Evolutionary conservation across 352 stramenopile genomes (phyloP).

Genomic region (Pythium myriotylum): DNA sequence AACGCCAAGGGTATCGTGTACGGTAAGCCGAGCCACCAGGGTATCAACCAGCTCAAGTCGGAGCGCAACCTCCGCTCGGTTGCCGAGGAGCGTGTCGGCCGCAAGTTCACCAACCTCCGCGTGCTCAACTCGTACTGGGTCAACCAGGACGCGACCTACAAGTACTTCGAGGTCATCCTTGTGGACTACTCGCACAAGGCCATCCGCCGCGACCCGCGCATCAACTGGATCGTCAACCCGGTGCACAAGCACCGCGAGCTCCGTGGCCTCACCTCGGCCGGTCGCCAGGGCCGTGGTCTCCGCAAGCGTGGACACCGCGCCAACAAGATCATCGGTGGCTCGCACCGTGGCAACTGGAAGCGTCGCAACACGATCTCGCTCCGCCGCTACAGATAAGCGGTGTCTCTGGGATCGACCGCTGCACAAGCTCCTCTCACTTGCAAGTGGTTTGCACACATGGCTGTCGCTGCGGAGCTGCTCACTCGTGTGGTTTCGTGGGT

Average conservation of each 20-base stretch:
- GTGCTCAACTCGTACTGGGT: conserved; percentile 99
- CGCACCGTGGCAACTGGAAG: conserved; percentile 97
- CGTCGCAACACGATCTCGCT: conserved; percentile 98
- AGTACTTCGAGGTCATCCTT: conserved; percentile 99
- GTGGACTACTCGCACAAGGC: conserved; percentile 98
- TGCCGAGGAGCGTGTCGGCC: conserved; percentile 98
- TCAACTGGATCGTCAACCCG: conserved; percentile 99
- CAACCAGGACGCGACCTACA: conserved; percentile 99
- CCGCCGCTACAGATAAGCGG: conserved; percentile 95
- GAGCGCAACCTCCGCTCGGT: conserved; percentile 97
- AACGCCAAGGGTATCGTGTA: conserved; percentile 99
- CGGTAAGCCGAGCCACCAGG: conserved; percentile 99
- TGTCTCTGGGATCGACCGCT: background rate
- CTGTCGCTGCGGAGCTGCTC: conserved; percentile 21
- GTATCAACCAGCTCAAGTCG: conserved; percentile 99
- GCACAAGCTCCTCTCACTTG: conserved; percentile 6
- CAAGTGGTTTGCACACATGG: conserved; percentile 24
- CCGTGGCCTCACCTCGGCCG: conserved; percentile 98
- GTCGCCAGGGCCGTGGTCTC: conserved; percentile 96
- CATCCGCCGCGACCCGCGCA: conserved; percentile 98
- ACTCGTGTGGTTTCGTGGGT: background rate
- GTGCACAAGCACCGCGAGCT: conserved; percentile 99
- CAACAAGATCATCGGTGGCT: conserved; percentile 99
- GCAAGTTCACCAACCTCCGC: conserved; percentile 97
- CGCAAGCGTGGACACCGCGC: conserved; percentile 98